A percentile compares a stretch with the other conserved stretches of the same genome.
phyloP scores from a whole-genome alignment of 768 basidiomycete genomes.

The Pleurotus giganteus region DNA sequence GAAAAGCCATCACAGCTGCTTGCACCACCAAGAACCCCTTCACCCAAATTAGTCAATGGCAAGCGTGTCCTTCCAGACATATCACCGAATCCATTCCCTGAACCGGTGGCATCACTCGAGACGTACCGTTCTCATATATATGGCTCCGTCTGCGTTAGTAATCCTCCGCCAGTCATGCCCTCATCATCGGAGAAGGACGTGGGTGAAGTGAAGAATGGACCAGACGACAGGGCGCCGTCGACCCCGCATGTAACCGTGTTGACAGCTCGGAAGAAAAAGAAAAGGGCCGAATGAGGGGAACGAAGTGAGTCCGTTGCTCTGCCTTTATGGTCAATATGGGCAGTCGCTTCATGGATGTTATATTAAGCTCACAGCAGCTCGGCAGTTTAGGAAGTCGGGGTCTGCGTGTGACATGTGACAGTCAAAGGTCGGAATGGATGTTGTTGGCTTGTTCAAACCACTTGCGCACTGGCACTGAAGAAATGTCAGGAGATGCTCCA shows the following conservation, averaged over 20 bases:
- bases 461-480: no score
- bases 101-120: constrained; percentile 59
- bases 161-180: constrained; percentile 30
- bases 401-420: no score
- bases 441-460: no score
- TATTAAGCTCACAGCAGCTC: no score
- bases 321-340: no score
- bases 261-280: constrained; percentile 58
- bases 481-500: no score
- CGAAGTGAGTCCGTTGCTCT: background rate
- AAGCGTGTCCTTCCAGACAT: constrained; percentile 37
- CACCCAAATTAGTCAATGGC: constrained; percentile 32
- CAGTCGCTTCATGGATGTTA: no score
- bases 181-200: background rate
- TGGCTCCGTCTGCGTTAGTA: constrained; percentile 53
- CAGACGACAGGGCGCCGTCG: constrained; percentile 8
- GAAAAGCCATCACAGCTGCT: constrained; percentile 35
- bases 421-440: no score
- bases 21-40: constrained; percentile 52
- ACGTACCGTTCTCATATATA: constrained; percentile 62
- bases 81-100: constrained; percentile 67
- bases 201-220: constrained; percentile 4
- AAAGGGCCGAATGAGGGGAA: constrained; percentile 27
- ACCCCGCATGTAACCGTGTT: constrained; percentile 51
- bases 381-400: no score